These are phyloP conservation scores for Tetrahymena thermophila DNA, from an alignment of 73 alveolate species.

Conservation along the genomic window DNA sequence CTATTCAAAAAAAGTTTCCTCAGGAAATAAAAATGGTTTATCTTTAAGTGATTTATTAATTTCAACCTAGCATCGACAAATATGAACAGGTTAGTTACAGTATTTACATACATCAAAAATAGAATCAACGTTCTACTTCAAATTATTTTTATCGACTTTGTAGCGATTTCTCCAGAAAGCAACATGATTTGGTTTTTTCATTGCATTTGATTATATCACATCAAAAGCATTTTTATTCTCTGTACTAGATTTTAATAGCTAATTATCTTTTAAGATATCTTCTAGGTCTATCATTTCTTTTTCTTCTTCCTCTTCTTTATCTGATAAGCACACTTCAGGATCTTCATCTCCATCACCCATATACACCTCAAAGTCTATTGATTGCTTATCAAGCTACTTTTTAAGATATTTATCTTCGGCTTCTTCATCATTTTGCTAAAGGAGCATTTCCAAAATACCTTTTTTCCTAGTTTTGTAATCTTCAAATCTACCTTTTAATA, in stretches of 20 bases:
- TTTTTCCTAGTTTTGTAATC: slow-evolving; percentile 25
- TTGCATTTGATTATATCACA: background rate
- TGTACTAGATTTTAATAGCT: background rate
- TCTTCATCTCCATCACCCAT: slow-evolving; percentile 19
- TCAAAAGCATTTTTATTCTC: slow-evolving; percentile 18
- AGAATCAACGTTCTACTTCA: background rate
- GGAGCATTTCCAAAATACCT: slow-evolving; percentile 5
- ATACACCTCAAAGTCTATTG: background rate
- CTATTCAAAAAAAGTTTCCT: background rate
- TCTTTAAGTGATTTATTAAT: background rate
- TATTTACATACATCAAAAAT: slow-evolving; percentile 9
- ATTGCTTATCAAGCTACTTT: background rate
- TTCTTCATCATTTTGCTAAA: slow-evolving; percentile 6
- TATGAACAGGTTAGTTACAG: slow-evolving; percentile 1
- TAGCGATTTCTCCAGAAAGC: slow-evolving; percentile 13
- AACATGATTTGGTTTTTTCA: slow-evolving; percentile 7
- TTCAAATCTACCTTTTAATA: background rate
- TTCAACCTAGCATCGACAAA: slow-evolving; percentile 7
- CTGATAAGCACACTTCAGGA: background rate
- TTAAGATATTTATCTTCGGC: slow-evolving; percentile 12
- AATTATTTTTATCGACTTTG: slow-evolving; percentile 16
- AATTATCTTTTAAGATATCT: background rate
- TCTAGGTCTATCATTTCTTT: slow-evolving; percentile 9
- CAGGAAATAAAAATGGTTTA: background rate
- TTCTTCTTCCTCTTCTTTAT: slow-evolving; percentile 4